These are phyloP conservation scores for Beauveria rudraprayagi DNA, from an alignment of 2,329 filamentous ascomycete genomes.

Conservation along the genomic window DNA sequence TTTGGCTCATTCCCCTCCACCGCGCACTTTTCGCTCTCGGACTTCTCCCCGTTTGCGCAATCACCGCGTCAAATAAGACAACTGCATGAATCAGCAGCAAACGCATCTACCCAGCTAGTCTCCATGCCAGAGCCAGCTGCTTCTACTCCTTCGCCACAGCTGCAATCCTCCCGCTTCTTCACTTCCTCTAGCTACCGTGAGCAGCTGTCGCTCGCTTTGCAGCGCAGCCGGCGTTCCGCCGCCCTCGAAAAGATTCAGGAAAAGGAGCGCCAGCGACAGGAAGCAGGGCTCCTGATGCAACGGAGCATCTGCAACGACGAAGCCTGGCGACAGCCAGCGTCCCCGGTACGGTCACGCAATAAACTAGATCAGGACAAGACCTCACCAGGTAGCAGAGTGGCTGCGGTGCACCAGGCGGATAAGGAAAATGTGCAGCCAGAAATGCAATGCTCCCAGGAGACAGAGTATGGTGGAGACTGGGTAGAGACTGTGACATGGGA, in stretches of 20 bases:
- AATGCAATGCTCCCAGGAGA: slow-evolving; percentile 25
- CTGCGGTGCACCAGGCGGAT: neutral
- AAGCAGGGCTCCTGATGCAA: slow-evolving; percentile 12
- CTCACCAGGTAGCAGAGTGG: neutral
- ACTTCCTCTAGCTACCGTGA: slow-evolving; percentile 30
- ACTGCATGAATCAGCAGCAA: neutral
- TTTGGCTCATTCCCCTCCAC: slow-evolving; percentile 6
- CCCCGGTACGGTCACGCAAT: neutral
- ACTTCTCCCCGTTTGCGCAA: neutral
- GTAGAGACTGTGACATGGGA: slow-evolving; percentile 29
- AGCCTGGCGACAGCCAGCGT: neutral
- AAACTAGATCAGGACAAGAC: neutral
- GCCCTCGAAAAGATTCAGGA: slow-evolving; percentile 23
- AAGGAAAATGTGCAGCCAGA: slow-evolving; percentile 7
- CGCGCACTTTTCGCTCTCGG: neutral
- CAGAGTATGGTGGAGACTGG: slow-evolving; percentile 32
- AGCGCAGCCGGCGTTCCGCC: slow-evolving; percentile 27
- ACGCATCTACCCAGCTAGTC: neutral
- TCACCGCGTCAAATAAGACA: neutral
- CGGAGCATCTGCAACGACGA: neutral
- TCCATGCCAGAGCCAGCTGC: neutral
- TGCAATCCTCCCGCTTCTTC: slow-evolving; percentile 23
- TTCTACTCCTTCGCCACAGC: neutral
- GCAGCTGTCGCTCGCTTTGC: slow-evolving; percentile 25
- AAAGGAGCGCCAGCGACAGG: slow-evolving; percentile 18